Base-by-base conservation (phyloP, 192 early-diverging fungal genomes). In the Rhizophagus clarus region DNA sequence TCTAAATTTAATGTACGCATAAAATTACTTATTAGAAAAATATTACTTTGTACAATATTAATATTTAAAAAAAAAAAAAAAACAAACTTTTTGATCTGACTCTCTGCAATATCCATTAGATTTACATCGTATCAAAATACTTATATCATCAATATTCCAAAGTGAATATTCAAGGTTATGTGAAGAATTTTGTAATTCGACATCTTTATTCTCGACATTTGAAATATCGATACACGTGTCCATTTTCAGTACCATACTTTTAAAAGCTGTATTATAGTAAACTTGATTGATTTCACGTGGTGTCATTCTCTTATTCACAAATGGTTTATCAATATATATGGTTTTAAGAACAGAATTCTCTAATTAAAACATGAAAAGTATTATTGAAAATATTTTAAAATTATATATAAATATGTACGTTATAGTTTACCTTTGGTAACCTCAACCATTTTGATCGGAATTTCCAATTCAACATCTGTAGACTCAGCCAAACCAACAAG, bases 101-200 rank as follows among this genome's bases (percentile, higher is more conserved):
- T 68, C 47, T 20, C 34, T 20, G 32, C 61, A 62, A 45, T 64
- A 81, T 29, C 77, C 83, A 62, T 80, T 47, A 9, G 69, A 31
- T 70, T 77, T 81, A 71, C 76, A 77, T 66, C 83, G 71, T 11
- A 84, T 66, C 15, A 84, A 56, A 14, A 84, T 20, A 71, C 47
- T 80, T 24, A 84, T 61, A 17, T 79, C 77, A n/a, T 81, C 83
- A 76, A 84, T 80, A 45, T 24, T 72, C 83, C 83, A 84, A 28
- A 81, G 24, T 20, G 67, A 82, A 63, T 79, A 79, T 24, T 61
- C 51, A 7, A 70, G 29, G 15, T 61, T 70, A 10, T 29, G 49
- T 3, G 29, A 62, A 32, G 15, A 5, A 29, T 56, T 0, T 51
- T 26, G 45, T 56, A n/a, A 45, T 47, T 72, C 15, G 11, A 11